These are phyloP conservation scores for Phytopythium cucurbitacearum DNA, from an alignment of 352 stramenopile species.

Conservation along the genomic window DNA sequence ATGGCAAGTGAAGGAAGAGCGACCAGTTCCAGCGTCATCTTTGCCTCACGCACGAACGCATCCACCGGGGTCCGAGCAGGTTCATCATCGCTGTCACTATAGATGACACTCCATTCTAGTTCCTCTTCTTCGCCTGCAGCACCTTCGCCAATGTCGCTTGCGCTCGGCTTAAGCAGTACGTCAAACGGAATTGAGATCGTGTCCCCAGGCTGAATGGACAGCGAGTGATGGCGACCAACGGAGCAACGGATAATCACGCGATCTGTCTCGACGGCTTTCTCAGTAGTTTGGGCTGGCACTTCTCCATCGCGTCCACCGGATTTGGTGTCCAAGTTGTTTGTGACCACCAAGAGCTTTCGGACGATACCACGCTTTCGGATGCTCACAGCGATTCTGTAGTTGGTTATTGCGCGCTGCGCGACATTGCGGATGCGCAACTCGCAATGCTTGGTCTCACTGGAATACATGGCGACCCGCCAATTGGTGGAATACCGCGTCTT, in stretches of 20 bases:
- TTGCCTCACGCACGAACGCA: slow-evolving; percentile 54
- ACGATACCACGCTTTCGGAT: slow-evolving; percentile 21
- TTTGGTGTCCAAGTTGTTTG: slow-evolving; percentile 29
- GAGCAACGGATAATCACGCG: slow-evolving; percentile 13
- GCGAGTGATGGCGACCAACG: background rate
- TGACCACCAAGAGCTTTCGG: slow-evolving; percentile 36
- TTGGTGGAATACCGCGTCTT: slow-evolving; percentile 6
- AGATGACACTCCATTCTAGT: slow-evolving; percentile 66
- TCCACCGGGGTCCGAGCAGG: background rate
- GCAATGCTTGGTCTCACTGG: slow-evolving; percentile 56
- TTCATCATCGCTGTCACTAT: slow-evolving; percentile 17
- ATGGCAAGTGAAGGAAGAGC: slow-evolving; percentile 49
- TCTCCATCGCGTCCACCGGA: background rate
- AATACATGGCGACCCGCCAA: slow-evolving; percentile 56
- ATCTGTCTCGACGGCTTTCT: slow-evolving; percentile 11
- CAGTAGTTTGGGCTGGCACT: background rate
- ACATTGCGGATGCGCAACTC: slow-evolving; percentile 48
- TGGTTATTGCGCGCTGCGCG: slow-evolving; percentile 35
- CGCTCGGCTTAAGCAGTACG: slow-evolving; percentile 21
- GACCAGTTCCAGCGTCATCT: slow-evolving; percentile 38
- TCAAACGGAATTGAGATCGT: slow-evolving; percentile 34
- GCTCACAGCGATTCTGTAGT: slow-evolving; percentile 29
- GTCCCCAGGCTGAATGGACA: slow-evolving; percentile 29
- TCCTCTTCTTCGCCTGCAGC: slow-evolving; percentile 27
- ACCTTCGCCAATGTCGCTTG: slow-evolving; percentile 9